Conservation (phyloP, 805 yeast genomes). For the Metschnikowia cubensis region DNA sequence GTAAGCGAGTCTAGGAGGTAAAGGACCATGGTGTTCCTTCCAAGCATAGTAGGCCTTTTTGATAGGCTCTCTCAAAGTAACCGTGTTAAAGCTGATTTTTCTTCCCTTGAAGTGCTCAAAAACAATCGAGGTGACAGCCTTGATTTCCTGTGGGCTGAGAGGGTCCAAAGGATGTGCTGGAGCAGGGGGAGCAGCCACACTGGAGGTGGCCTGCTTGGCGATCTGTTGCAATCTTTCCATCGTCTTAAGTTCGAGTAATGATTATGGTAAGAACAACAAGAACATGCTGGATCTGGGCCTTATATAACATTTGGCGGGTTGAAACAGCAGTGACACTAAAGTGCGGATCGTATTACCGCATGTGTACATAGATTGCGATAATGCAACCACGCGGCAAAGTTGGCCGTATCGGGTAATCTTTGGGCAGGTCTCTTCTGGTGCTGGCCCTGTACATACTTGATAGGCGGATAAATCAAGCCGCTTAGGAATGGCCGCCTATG, state of each 20-base stretch:
- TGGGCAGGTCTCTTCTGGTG: neutral
- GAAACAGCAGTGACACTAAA: neutral
- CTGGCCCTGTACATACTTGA: neutral
- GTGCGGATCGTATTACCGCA: conserved; percentile 3
- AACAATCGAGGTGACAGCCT: conserved; percentile 50
- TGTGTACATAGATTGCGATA: neutral
- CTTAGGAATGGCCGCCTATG: neutral
- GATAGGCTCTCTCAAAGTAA: conserved; percentile 68
- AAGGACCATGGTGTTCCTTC: conserved; percentile 57
- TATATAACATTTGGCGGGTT: neutral
- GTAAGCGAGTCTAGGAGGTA: conserved; percentile 67
- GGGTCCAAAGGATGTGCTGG: conserved; percentile 74
- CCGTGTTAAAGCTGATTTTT: conserved; percentile 56
- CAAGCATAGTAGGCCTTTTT: conserved; percentile 60
- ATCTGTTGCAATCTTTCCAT: conserved; percentile 69
- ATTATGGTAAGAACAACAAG: neutral
- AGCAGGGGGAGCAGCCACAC: conserved; percentile 48
- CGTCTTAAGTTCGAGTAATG: neutral
- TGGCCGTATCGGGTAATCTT: conserved; percentile 1
- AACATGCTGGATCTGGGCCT: neutral
- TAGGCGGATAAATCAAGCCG: conserved; percentile 1
- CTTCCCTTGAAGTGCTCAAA: conserved; percentile 45
- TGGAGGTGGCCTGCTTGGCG: conserved; percentile 57
- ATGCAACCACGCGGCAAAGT: neutral
- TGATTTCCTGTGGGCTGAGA: conserved; percentile 58